A percentile compares a stretch with the other conserved stretches of the same genome.
phyloP scores from a whole-genome alignment of 495 filamentous ascomycete species.

The Penicillium macrosclerotiorum region DNA sequence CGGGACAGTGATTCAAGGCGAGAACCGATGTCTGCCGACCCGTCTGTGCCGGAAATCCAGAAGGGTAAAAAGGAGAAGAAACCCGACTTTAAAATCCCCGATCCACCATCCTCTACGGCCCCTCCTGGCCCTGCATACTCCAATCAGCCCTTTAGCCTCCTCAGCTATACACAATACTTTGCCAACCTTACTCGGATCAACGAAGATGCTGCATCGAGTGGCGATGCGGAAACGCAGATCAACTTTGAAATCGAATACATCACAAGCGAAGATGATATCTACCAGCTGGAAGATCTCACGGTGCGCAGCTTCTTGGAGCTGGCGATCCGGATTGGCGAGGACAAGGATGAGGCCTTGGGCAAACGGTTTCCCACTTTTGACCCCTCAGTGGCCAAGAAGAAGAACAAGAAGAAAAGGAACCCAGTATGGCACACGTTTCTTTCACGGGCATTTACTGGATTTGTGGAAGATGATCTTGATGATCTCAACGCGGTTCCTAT shows the following conservation, averaged over 20 bases:
- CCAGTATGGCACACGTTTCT: conserved; percentile 72
- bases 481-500: no score
- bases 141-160: conserved; percentile 71
- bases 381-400: conserved; percentile 35
- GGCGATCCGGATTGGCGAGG: conserved; percentile 71
- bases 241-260: conserved; percentile 87
- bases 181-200: conserved; percentile 91
- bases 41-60: conserved; percentile 43
- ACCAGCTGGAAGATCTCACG: conserved; percentile 77
- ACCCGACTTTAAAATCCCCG: conserved; percentile 63
- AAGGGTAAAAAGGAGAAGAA: conserved; percentile 58
- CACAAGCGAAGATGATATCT: conserved; percentile 63
- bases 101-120: conserved; percentile 66
- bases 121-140: conserved; percentile 91
- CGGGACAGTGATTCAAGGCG: no score
- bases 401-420: conserved; percentile 49
- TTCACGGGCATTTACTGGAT: conserved; percentile 75
- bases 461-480: conserved; percentile 59
- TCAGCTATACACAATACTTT: conserved; percentile 85
- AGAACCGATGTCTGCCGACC: no score
- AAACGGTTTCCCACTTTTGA: conserved; percentile 17
- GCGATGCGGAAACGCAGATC: conserved; percentile 57
- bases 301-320: conserved; percentile 77
- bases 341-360: conserved; percentile 28
- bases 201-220: conserved; percentile 46